Base-by-base conservation (phyloP, 805 yeast genomes). In the Kuraishia ogatae region DNA sequence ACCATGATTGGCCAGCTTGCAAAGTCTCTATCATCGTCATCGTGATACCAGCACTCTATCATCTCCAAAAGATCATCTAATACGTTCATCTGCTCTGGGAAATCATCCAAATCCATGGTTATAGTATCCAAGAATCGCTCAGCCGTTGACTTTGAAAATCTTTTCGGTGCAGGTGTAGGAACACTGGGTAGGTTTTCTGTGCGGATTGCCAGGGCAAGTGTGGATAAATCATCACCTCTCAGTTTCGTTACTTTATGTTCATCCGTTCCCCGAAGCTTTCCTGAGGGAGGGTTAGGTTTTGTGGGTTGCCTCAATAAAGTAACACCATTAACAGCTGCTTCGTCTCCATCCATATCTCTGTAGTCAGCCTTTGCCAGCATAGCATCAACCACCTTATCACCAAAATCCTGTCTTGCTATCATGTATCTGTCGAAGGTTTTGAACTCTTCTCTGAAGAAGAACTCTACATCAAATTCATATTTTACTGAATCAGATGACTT, bases 51-150 rank as follows among this genome's bases (percentile, higher is more conserved):
- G 5, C 56, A 56, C 28, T 64, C 66, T 48, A 69, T 62, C 60
- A 68, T 60, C 39, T 66, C 70, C 17, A 66, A 57, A 26, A 69
- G 60, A 51, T 61, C 66, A 53, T 69, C 71, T 24, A 69, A 55
- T 8, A 61, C 61, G 10, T 62, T 66, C 19, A 62, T 60, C 22
- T 61, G 57, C 1, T 63, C 62, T 1, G 64, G 63, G 13, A 68
- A 55, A 11, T 62, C 58, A 13, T 57, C 58, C n/a, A 59, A 39
- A 29, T 59, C 56, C 2, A 57, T 58, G 13, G 59, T 53, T 11
- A 63, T 57, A 35, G 55, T 52, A 13, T 53, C 57, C 7, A 64
- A 39, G 50, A 64, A 65, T 8, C 55, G 49, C n/a, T 53, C 20
- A 2, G 64, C 66, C 1, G 61, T 52, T 11, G 53, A 46, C 3